Percentiles rank a stretch among this genome's conserved stretches.
Conservation (phyloP, 2,329 filamentous ascomycete species). For the Pseudogymnoascus sp. region DNA sequence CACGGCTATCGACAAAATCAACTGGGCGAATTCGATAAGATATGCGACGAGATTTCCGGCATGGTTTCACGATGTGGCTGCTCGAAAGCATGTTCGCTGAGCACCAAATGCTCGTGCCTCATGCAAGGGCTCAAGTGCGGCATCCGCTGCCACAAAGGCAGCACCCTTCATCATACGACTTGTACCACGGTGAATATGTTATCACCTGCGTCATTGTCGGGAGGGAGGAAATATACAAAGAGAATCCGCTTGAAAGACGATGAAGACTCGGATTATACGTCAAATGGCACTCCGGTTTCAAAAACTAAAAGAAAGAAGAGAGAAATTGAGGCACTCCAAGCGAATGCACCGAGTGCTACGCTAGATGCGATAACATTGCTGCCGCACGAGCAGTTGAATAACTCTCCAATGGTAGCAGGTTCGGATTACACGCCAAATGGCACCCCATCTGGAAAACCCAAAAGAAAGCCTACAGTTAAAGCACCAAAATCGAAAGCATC, state of each 20-base stretch:
- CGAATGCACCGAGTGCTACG: neutral
- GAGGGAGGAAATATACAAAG: neutral
- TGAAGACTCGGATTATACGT: slow-evolving; percentile 8
- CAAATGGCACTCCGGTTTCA: neutral
- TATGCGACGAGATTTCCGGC: neutral
- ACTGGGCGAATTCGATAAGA: neutral
- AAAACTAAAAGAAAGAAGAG: neutral
- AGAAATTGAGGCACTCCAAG: neutral
- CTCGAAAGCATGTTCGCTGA: neutral
- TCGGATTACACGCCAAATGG: neutral
- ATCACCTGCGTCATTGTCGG: neutral
- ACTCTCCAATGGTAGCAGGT: neutral
- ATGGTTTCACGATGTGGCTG: neutral
- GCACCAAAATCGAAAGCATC: neutral
- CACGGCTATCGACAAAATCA: neutral
- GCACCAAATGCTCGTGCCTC: neutral
- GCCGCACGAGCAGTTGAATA: neutral
- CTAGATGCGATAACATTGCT: neutral
- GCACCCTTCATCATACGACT: neutral
- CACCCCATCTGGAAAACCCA: neutral
- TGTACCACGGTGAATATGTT: neutral
- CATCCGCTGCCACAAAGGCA: neutral
- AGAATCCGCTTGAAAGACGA: neutral
- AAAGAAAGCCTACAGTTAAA: neutral
- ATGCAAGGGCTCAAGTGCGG: slow-evolving; percentile 7